Evolutionary conservation across 1,139 yeast species (phyloP).

Genomic region (Yamadazyma sp.): DNA sequence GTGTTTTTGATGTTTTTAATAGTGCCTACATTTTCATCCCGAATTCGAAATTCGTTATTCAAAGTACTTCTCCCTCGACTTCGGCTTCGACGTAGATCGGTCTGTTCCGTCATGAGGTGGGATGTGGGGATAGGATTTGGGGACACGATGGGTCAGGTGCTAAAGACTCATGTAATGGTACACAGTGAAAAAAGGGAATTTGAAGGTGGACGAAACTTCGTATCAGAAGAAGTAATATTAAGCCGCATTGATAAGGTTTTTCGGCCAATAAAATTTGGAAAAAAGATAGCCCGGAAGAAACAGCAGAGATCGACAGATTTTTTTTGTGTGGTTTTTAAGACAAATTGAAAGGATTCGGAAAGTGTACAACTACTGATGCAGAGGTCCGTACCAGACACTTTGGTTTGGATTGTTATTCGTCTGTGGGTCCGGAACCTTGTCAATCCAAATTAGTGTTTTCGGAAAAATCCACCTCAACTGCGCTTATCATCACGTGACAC

Average conservation of each 20-base stretch:
- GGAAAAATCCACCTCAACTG: too few relatives aligned
- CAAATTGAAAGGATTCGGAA: too few relatives aligned
- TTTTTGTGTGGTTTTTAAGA: too few relatives aligned
- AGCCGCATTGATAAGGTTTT: slow-evolving; percentile 7
- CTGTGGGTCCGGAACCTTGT: too few relatives aligned
- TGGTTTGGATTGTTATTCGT: too few relatives aligned
- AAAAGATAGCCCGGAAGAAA: not conserved
- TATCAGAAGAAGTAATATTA: not conserved
- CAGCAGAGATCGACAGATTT: not conserved
- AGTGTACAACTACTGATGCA: too few relatives aligned
- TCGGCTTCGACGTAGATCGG: slow-evolving; percentile 5
- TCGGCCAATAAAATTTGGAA: slow-evolving; percentile 1
- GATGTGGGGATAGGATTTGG: too few relatives aligned
- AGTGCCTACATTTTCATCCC: slow-evolving; percentile 11
- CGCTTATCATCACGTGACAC: not conserved
- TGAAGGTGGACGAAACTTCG: not conserved
- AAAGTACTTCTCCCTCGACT: slow-evolving; percentile 13
- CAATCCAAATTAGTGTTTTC: too few relatives aligned
- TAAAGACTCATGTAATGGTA: not conserved
- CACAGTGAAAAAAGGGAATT: not conserved
- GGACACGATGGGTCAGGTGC: too few relatives aligned
- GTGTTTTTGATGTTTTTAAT: slow-evolving; percentile 7
- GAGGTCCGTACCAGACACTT: too few relatives aligned
- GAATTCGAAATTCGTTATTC: slow-evolving; percentile 9
- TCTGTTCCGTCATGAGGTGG: slow-evolving; percentile 3